A percentile compares a stretch with the other conserved stretches of the same genome.
phyloP scores from a whole-genome alignment of 2,329 filamentous ascomycete genomes.

The Gliomastix tumulicola region DNA sequence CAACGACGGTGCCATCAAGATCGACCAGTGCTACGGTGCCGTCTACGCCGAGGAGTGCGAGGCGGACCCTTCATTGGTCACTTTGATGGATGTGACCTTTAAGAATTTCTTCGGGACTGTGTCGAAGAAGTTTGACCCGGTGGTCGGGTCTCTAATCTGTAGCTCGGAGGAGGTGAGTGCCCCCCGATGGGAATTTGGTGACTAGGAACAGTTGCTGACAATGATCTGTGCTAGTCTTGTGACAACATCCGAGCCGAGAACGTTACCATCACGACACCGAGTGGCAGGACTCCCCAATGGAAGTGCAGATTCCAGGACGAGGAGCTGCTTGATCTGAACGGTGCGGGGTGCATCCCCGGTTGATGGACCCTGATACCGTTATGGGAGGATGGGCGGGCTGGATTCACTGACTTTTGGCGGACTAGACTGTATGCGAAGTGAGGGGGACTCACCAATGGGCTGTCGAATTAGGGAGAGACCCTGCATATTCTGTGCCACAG shows the following conservation, averaged over 20 bases:
- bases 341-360: constrained; percentile 4
- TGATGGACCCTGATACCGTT: no score
- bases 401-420: no score
- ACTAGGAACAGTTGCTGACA: no score
- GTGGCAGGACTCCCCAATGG: constrained; percentile 11
- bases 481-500: no score
- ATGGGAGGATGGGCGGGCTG: no score
- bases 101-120: constrained; percentile 17
- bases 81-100: constrained; percentile 17
- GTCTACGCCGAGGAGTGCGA: constrained; percentile 4
- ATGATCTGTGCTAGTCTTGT: no score
- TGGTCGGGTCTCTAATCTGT: constrained; percentile 18
- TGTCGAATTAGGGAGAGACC: no score
- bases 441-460: no score
- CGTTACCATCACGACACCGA: constrained; percentile 12
- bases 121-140: constrained; percentile 17
- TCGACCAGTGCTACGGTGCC: constrained; percentile 16
- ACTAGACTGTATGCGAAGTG: no score
- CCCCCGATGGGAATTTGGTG: no score
- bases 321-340: constrained; percentile 6
- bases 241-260: constrained; percentile 13
- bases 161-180: constrained; percentile 17
- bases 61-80: constrained; percentile 8
- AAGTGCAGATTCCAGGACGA: constrained; percentile 13
- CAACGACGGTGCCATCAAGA: constrained; percentile 34